Conservation (phyloP, 768 basidiomycete species). For the Mycena epipterygia region DNA sequence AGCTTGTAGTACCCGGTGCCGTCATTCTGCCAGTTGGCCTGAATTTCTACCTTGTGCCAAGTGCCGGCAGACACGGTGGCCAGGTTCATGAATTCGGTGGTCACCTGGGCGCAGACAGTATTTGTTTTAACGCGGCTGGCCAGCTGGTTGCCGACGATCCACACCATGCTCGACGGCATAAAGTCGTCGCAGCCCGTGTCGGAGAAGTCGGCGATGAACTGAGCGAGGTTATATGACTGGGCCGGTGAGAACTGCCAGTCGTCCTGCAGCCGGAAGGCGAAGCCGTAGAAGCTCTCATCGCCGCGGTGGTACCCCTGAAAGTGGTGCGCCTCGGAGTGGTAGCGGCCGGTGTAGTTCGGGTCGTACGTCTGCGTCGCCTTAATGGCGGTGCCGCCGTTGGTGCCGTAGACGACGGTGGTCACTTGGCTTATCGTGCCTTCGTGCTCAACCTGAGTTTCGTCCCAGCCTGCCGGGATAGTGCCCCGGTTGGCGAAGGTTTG, state of each 20-base stretch:
- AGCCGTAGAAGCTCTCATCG: no score
- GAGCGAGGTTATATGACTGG: slow-evolving; percentile 10
- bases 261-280: slow-evolving; percentile 16
- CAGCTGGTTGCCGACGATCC: slow-evolving; percentile 14
- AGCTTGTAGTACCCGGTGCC: slow-evolving; percentile 12
- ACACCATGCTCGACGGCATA: slow-evolving; percentile 14
- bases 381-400: slow-evolving; percentile 12
- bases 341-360: slow-evolving; percentile 8
- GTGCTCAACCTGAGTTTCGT: not conserved
- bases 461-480: slow-evolving; percentile 14
- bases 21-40: slow-evolving; percentile 19
- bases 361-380: slow-evolving; percentile 14
- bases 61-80: slow-evolving; percentile 6
- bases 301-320: no score
- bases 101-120: slow-evolving; percentile 5
- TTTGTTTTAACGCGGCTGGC: not conserved
- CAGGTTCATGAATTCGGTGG: slow-evolving; percentile 7
- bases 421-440: slow-evolving; percentile 4
- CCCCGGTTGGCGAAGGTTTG: slow-evolving; percentile 15
- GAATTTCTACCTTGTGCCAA: slow-evolving; percentile 16
- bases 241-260: slow-evolving; percentile 12
- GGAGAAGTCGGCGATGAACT: slow-evolving; percentile 14
- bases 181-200: slow-evolving; percentile 13
- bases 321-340: no score
- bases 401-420: slow-evolving; percentile 10